Evolutionary conservation across 129 eudicot species (phyloP), one percentile per base, ranked within the genome.

Genomic region (Saussurea involucrata): DNA sequence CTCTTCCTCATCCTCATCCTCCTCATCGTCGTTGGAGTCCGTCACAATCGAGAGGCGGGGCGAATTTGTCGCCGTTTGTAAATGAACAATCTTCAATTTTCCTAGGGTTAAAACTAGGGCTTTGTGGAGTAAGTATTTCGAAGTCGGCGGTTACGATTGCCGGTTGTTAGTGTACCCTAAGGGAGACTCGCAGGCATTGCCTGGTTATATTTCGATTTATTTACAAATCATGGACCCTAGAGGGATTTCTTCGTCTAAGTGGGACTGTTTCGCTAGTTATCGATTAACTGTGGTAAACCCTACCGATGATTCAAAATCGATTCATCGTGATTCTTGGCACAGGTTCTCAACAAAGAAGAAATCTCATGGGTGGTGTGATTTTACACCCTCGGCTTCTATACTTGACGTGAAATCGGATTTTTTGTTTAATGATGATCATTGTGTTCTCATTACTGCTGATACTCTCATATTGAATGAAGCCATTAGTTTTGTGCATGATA

Each of bases 261-360:
- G 98, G 98, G 98, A 95, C 68, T 95, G 98, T 74, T 95, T 95
- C 32, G 95, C 96, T 21, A 91, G 97, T 74, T 95, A 95, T 37
- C 88, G 98, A 0, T 85, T 95, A 12, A 84, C 88, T 29, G 85
- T 95, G 17, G 90, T 89, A 5, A 92, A 95, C 82, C 81, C 84
- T 15, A 31, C 63, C 4, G 97, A 94, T 72, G 83, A 86, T n/a
- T 82, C n/a, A n/a, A n/a, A n/a, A n/a, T n/a, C n/a, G n/a, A n/a
- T n/a, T n/a, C n/a, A n/a, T n/a, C n/a, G n/a, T n/a, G n/a, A n/a
- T n/a, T n/a, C n/a, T n/a, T n/a, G n/a, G n/a, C n/a, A n/a, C n/a
- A n/a, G n/a, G n/a, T n/a, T n/a, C n/a, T n/a, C n/a, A n/a, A n/a
- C n/a, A n/a, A n/a, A n/a, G n/a, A n/a, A n/a, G n/a, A n/a, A n/a